phyloP scores from a whole-genome alignment of 441 rosid genomes.

The Populus hybrid region DNA sequence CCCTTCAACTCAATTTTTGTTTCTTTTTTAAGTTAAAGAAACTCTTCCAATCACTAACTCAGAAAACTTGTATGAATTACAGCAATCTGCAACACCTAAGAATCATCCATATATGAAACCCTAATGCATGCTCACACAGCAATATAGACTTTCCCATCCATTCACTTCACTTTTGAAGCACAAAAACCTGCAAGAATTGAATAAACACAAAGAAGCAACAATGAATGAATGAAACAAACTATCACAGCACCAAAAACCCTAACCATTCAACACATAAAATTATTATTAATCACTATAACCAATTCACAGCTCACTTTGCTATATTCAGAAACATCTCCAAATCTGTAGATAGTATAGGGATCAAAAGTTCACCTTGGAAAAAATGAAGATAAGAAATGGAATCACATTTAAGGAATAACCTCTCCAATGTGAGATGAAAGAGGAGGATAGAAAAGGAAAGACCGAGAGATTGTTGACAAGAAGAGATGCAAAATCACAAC shows the following conservation, averaged over 20 bases:
- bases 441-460: neutral
- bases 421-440: neutral
- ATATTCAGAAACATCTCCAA: neutral
- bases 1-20: constrained; percentile 17
- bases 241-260: neutral
- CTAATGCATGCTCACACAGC: neutral
- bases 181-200: constrained; percentile 1
- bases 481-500: constrained; percentile 4
- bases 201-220: neutral
- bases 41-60: neutral
- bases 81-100: neutral
- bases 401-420: neutral
- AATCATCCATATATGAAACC: neutral
- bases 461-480: constrained; percentile 1
- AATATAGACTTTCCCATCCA: neutral
- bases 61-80: neutral
- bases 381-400: neutral
- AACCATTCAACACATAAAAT: neutral
- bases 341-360: neutral
- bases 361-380: neutral
- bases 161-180: neutral
- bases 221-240: too few relatives aligned
- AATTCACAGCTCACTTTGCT: neutral
- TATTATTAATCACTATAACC: neutral
- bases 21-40: constrained; percentile 16